These are phyloP conservation scores for Pilatotrama ljubarskyi DNA, from an alignment of 768 basidiomycete genomes.

Conservation along the genomic window DNA sequence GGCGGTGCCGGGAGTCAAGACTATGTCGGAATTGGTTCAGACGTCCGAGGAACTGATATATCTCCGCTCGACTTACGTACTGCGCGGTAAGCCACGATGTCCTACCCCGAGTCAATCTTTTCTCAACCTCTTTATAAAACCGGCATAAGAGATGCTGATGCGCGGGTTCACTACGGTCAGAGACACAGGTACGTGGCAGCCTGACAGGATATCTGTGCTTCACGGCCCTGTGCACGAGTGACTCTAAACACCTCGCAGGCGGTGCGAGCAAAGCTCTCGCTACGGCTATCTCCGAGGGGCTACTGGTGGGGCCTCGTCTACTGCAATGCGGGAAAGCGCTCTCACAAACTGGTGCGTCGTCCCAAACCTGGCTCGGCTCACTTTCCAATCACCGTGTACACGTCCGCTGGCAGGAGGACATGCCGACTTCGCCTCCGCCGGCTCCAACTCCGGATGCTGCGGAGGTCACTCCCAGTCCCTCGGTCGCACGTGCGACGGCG, in stretches of 20 bases:
- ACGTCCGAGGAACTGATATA: conserved; percentile 35
- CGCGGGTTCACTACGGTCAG: conserved; percentile 43
- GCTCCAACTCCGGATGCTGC: conserved; percentile 34
- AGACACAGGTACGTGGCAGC: conserved; percentile 33
- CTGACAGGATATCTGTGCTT: neutral
- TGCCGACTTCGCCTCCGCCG: conserved; percentile 33
- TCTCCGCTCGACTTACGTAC: conserved; percentile 38
- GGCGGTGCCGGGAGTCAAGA: conserved; percentile 41
- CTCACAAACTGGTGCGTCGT: conserved; percentile 38
- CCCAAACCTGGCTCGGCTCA: neutral
- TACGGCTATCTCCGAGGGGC: conserved; percentile 39
- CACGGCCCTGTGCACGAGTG: no score
- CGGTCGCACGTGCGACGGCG: conserved; percentile 39
- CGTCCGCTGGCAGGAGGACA: conserved; percentile 35
- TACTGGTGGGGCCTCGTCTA: conserved; percentile 39
- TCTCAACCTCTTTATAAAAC: neutral
- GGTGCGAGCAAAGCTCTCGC: conserved; percentile 42
- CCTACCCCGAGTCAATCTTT: no score
- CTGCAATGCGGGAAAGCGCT: conserved; percentile 42
- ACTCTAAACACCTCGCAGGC: neutral
- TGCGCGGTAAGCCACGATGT: conserved; percentile 38
- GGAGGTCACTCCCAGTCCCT: conserved; percentile 34
- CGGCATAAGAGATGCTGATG: conserved; percentile 36
- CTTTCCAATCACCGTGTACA: no score
- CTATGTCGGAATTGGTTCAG: conserved; percentile 38